A percentile compares a stretch with the other conserved stretches of the same genome.
Evolutionary conservation across 257 asterid genomes (phyloP).

Genomic region (Fraxinus excelsior): DNA sequence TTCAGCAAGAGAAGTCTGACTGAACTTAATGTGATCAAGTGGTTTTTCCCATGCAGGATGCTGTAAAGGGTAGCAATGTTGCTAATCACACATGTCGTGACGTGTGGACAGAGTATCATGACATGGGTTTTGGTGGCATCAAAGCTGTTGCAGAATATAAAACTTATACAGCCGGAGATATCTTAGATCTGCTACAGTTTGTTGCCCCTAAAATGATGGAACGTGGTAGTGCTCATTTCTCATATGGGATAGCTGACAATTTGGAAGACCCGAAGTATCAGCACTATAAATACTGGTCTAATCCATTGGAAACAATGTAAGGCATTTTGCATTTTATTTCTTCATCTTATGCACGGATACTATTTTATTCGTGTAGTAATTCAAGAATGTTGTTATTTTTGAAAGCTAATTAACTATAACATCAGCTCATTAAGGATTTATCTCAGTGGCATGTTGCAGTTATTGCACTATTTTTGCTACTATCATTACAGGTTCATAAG

Average conservation of each 20-base stretch:
- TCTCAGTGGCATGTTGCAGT: not conserved
- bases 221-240: constrained; percentile 23
- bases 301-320: constrained; percentile 22
- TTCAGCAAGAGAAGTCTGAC: not conserved
- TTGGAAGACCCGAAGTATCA: constrained; percentile 23
- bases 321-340: not conserved
- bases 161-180: constrained; percentile 18
- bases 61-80: not conserved
- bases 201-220: constrained; percentile 32
- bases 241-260: constrained; percentile 30
- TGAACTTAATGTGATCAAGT: not conserved
- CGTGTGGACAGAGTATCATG: constrained; percentile 23
- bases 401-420: not conserved
- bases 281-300: constrained; percentile 32
- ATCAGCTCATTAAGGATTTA: not conserved
- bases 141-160: constrained; percentile 22
- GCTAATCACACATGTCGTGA: constrained; percentile 16
- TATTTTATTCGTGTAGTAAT: not conserved
- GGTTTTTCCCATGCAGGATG: not conserved
- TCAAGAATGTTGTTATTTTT: not conserved
- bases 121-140: constrained; percentile 19
- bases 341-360: not conserved
- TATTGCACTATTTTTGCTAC: not conserved
- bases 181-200: constrained; percentile 25
- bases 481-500: not conserved